Base-by-base conservation (phyloP, 306 rosid species). In the Gleditsia sinensis region DNA sequence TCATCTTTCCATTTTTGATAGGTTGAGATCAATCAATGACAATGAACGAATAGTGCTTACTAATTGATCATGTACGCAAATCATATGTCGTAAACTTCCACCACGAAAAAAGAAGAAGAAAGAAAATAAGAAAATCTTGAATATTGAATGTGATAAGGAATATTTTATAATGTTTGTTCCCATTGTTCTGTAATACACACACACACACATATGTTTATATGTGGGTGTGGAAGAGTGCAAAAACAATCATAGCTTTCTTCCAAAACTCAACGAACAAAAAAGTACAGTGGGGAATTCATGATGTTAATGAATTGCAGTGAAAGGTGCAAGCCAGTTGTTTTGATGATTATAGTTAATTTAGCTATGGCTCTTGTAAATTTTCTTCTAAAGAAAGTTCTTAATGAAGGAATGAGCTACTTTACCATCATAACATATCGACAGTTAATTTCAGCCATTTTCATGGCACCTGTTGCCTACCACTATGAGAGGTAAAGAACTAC, bases 341-440 rank as follows among this genome's bases (percentile, higher is more conserved):
- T 75, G 55, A 84, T 94, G 98, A 59, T 91, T 75, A n/a, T 79
- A 1, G 81, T 88, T 32, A 94, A 84, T 66, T 78, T 91, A 49
- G 92, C 94, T 3, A 45, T 89, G 27, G 91, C 90, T 34, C 6
- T 84, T 0, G 98, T 89, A 20, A 94, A 94, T 84, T 23, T 91
- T 5, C 87, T 88, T 62, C 90, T 89, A 43, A 91, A 94, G 90
- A 85, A 85, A 82, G 76, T 85, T 71, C 83, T 91, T 16, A 85
- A 81, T 78, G 80, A 83, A 75, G 97, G 96, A 72, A 49, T 84
- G 64, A 86, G 78, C 78, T 79, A 74, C 74, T 72, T 85, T 80
- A 40, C 79, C 20, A 80, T 94, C 17, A 79, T 88, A 72, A 75
- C 84, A 43, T 94, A 88, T 74, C 66, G 98, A 54, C 97, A 91